phyloP scores from a whole-genome alignment of 202 grass and related monocot species.

The Schoenoplectus triqueter region DNA sequence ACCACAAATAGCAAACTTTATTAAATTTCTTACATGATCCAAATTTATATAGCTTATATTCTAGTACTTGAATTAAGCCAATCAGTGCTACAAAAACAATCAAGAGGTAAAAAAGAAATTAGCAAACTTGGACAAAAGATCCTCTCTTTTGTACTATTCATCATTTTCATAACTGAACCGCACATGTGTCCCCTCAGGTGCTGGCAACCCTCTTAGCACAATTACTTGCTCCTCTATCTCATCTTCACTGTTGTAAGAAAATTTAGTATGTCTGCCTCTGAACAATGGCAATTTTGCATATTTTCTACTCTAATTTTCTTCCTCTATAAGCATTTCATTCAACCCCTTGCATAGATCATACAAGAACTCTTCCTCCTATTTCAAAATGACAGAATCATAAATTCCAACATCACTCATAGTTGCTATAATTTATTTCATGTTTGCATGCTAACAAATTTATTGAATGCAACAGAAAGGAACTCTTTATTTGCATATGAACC shows the following conservation, averaged over 20 bases:
- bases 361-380: conserved; percentile 47
- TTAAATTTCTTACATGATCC: background rate
- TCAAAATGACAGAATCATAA: background rate
- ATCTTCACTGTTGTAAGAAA: conserved; percentile 90
- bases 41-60: too few species aligned
- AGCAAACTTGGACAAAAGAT: background rate
- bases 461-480: background rate
- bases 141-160: background rate
- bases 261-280: conserved; percentile 70
- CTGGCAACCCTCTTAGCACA: conserved; percentile 22
- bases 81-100: background rate
- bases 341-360: conserved; percentile 63
- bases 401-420: background rate
- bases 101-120: background rate
- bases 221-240: conserved; percentile 51
- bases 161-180: conserved; percentile 24
- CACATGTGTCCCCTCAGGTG: conserved; percentile 28
- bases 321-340: conserved; percentile 60
- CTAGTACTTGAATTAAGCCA: background rate
- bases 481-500: background rate
- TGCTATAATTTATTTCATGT: conserved; percentile 6
- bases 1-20: background rate
- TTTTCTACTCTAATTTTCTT: conserved; percentile 34
- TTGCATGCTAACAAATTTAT: background rate
- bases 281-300: conserved; percentile 49